These are phyloP conservation scores for Plasmodium gaboni DNA, from an alignment of 169 alveolate species.

Conservation along the genomic window DNA sequence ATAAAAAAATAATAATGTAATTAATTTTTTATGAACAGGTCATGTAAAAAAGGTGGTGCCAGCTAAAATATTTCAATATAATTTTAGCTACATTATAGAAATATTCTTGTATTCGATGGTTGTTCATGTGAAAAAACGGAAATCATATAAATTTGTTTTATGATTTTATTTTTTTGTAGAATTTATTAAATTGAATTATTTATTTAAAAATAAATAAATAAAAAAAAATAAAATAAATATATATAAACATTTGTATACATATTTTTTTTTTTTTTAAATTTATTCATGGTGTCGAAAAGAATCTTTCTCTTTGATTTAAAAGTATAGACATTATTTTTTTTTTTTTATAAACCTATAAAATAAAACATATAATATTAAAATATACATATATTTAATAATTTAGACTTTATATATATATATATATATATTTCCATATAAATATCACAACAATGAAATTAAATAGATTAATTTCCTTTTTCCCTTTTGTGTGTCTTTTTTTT, in stretches of 20 bases:
- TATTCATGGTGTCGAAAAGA: conserved; percentile 2
- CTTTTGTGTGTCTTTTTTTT: conserved; percentile 37
- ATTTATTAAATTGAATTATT: conserved; percentile 3
- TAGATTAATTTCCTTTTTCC: conserved; percentile 30
- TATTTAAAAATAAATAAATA: not conserved
- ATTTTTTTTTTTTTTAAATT: conserved; percentile 16
- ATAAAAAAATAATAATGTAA: conserved; percentile 11
- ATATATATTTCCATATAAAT: not conserved
- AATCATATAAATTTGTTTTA: not conserved
- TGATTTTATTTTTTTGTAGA: not conserved
- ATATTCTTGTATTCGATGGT: conserved; percentile 7
- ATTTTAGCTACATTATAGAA: conserved; percentile 10
- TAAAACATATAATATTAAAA: too few species aligned
- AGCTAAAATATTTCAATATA: conserved; percentile 11
- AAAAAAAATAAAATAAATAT: conserved; percentile 4
- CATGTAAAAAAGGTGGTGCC: conserved; percentile 37
- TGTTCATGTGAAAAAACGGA: conserved; percentile 3
- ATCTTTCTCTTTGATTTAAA: too few species aligned
- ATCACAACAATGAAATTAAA: conserved; percentile 39
- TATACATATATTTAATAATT: too few species aligned
- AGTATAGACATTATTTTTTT: too few species aligned
- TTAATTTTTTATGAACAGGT: conserved; percentile 35
- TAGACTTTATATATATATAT: not conserved
- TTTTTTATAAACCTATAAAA: not conserved
- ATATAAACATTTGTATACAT: not conserved